phyloP scores from a whole-genome alignment of 2,329 filamentous ascomycete species.

The Aspergillus unguis region DNA sequence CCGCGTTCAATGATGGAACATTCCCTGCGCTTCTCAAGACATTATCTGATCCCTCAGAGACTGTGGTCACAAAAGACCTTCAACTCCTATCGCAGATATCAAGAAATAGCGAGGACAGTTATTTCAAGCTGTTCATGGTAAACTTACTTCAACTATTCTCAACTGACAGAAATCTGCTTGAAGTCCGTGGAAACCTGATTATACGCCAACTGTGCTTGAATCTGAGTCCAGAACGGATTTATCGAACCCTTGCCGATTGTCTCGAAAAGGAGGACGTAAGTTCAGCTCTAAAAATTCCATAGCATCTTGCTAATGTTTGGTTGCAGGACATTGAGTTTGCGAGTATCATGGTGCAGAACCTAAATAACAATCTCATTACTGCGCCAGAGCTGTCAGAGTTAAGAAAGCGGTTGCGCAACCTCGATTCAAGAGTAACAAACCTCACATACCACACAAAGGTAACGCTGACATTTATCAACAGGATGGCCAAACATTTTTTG shows the following conservation, averaged over 20 bases:
- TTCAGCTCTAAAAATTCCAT: not conserved
- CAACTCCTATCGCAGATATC: constrained; percentile 95
- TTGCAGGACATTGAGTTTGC: constrained; percentile 87
- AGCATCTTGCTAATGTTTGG: not conserved
- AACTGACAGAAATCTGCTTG: constrained; percentile 84
- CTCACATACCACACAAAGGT: not conserved
- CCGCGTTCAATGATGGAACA: constrained; percentile 94
- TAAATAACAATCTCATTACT: constrained; percentile 98
- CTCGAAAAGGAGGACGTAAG: constrained; percentile 83
- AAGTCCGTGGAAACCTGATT: constrained; percentile 91
- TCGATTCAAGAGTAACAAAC: constrained; percentile 70
- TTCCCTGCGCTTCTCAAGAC: constrained; percentile 96
- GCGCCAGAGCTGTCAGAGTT: constrained; percentile 90
- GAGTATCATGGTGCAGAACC: constrained; percentile 98
- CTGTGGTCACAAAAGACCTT: constrained; percentile 90
- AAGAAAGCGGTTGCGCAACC: constrained; percentile 81
- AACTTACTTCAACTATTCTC: constrained; percentile 93
- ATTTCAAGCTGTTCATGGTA: constrained; percentile 98
- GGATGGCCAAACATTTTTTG: constrained; percentile 95
- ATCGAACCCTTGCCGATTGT: constrained; percentile 90
- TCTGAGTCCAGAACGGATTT: constrained; percentile 90
- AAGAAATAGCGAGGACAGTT: constrained; percentile 91
- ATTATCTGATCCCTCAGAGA: constrained; percentile 88
- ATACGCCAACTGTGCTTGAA: constrained; percentile 93
- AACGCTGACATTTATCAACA: constrained; percentile 34